phyloP scores from a whole-genome alignment of 768 basidiomycete genomes.

The Daedaleopsis sinensis region DNA sequence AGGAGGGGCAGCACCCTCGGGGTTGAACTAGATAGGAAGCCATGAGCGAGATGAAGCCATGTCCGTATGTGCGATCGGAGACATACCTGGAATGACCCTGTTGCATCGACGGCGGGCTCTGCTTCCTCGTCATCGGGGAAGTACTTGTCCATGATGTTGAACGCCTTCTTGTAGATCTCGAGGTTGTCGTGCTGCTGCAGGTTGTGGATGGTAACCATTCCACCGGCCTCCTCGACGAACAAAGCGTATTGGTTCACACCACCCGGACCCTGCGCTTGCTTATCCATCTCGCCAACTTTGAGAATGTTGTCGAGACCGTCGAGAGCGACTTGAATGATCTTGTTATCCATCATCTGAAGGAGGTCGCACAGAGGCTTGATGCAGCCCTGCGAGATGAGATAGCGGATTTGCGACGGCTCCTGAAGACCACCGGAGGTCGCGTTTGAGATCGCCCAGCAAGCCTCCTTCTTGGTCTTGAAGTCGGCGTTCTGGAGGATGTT shows the following conservation, averaged over 20 bases:
- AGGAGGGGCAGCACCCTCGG: conserved; percentile 85
- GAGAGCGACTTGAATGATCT: conserved; percentile 97
- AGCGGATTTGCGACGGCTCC: conserved; percentile 96
- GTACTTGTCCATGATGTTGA: conserved; percentile 97
- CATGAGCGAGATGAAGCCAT: not conserved
- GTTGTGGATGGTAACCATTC: conserved; percentile 99
- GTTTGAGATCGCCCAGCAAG: conserved; percentile 99
- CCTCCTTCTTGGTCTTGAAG: conserved; percentile 99
- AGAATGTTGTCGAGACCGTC: conserved; percentile 98
- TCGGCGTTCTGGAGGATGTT: conserved; percentile 97
- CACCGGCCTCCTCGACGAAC: conserved; percentile 96
- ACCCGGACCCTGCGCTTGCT: conserved; percentile 76
- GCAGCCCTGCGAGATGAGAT: conserved; percentile 96
- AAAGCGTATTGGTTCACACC: conserved; percentile 91
- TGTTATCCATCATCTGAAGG: conserved; percentile 98
- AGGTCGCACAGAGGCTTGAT: conserved; percentile 98
- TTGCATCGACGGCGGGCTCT: conserved; percentile 77
- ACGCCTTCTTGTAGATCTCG: conserved; percentile 99
- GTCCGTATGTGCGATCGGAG: conserved; percentile 4
- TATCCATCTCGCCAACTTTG: conserved; percentile 97
- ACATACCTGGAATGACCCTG: conserved; percentile 76
- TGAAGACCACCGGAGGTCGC: conserved; percentile 97
- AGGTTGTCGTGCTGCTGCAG: conserved; percentile 99
- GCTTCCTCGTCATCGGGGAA: conserved; percentile 98
- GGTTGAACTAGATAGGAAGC: conserved; percentile 64